A percentile compares a stretch with the other conserved stretches of the same genome.
Conservation (phyloP, 805 yeast species). For the Ogataea paraovalis region DNA sequence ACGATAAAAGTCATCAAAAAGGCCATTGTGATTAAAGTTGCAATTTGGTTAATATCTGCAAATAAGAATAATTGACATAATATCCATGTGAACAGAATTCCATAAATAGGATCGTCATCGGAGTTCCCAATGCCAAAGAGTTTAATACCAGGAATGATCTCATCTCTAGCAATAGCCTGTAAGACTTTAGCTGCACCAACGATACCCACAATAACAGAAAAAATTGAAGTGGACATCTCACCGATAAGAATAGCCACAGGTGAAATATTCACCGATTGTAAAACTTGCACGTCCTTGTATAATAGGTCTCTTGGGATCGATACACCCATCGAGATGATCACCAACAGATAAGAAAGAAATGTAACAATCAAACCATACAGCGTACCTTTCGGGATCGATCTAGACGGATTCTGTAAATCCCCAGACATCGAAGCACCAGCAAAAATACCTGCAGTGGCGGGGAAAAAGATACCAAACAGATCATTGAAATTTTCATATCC, state of each 20-base stretch:
- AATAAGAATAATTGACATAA: slow-evolving; percentile 81
- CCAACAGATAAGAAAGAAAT: slow-evolving; percentile 70
- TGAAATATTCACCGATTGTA: slow-evolving; percentile 74
- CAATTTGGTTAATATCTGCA: slow-evolving; percentile 90
- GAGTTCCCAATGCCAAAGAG: slow-evolving; percentile 50
- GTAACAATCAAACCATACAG: slow-evolving; percentile 77
- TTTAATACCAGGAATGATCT: slow-evolving; percentile 74
- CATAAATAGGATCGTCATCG: slow-evolving; percentile 55
- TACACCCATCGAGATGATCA: slow-evolving; percentile 74
- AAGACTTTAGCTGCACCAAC: slow-evolving; percentile 92
- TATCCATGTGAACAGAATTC: slow-evolving; percentile 73
- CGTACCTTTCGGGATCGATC: slow-evolving; percentile 92
- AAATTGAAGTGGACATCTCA: slow-evolving; percentile 87
- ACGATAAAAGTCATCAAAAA: slow-evolving; percentile 94
- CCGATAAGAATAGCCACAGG: slow-evolving; percentile 73
- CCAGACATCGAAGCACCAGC: slow-evolving; percentile 99
- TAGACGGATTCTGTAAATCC: slow-evolving; percentile 79
- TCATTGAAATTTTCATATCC: slow-evolving; percentile 73
- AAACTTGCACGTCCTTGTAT: slow-evolving; percentile 74
- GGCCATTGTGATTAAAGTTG: slow-evolving; percentile 95
- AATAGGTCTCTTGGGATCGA: slow-evolving; percentile 78
- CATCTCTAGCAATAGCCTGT: slow-evolving; percentile 88
- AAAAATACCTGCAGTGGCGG: slow-evolving; percentile 97
- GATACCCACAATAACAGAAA: slow-evolving; percentile 91
- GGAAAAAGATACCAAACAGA: slow-evolving; percentile 92